Base-by-base conservation (phyloP, 2,329 filamentous ascomycete genomes). In the Fusarium sp. region DNA sequence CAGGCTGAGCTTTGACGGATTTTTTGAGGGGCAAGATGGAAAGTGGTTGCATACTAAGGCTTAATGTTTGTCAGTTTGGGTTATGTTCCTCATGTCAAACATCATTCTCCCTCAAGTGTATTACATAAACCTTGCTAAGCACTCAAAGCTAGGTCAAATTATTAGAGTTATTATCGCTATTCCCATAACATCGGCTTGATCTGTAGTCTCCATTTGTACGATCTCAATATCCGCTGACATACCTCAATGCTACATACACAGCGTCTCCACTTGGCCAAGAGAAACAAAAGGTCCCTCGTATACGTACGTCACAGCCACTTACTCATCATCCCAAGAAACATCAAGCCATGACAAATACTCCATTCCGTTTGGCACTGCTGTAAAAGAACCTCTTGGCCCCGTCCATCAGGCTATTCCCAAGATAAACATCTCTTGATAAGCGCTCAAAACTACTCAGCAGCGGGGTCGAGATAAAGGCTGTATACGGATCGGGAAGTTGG, bases 401-500 rank as follows among this genome's bases (percentile, higher is more conserved):
- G 17, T 20, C 8, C 2, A 62, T 44, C 55, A 51, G 45, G 32
- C 36, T 39, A 61, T 64, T 42, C 18, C 17, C 22, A 30, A 45
- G 38, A 47, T 24, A 39, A 51, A 28, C 28, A 30, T 32, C 18
- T 32, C 38, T 41, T 24, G 58, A 69, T 47, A 70, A 57, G 52
- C 61, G 24, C 10, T 2, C 7, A 34, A 28, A 13, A 58, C 13
- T 15, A 42, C 15, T n/a, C 24, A 54, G 15, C 52, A 44, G 51
- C 32, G 60, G 66, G 51, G 51, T 54, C 22, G 11, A 22, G 51
- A 60, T 59, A 66, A 36, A 59, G 61, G 32, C 11, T n/a, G 51
- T 56, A 14, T 32, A 75, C 73, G 47, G 38, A 74, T 77, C 42
- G 36, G 75, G 73, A 64, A 77, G 68, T 64, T 76, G 56, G 26